These are phyloP conservation scores for Echinosophora koreensis DNA, from an alignment of 306 rosid species.

Conservation along the genomic window DNA sequence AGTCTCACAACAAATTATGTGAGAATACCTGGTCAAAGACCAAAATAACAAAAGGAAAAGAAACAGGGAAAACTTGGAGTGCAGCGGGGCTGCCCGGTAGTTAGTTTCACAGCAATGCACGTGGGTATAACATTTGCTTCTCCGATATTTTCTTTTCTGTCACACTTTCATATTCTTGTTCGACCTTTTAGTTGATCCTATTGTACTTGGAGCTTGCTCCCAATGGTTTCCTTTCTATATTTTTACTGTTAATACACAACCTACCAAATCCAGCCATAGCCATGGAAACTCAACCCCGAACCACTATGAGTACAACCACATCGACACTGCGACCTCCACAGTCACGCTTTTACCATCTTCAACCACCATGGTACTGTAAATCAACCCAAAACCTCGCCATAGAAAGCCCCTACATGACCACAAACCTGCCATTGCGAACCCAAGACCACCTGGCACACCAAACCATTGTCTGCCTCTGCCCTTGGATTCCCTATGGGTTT, in stretches of 20 bases:
- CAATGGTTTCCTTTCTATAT: too few relatives aligned
- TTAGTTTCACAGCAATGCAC: not conserved
- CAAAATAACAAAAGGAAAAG: not conserved
- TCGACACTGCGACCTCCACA: too few relatives aligned
- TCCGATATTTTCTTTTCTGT: not conserved
- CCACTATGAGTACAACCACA: too few relatives aligned
- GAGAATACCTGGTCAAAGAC: not conserved
- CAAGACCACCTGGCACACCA: too few relatives aligned
- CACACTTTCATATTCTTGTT: not conserved
- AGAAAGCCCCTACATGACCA: too few relatives aligned
- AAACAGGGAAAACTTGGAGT: conserved; percentile 24
- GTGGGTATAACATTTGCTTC: not conserved
- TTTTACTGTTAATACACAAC: not conserved
- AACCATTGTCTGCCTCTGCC: too few relatives aligned
- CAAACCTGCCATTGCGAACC: too few relatives aligned
- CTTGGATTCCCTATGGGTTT: too few relatives aligned
- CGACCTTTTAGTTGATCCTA: not conserved
- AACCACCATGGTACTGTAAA: too few relatives aligned
- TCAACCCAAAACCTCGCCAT: too few relatives aligned
- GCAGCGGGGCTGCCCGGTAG: not conserved
- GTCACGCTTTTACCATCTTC: too few relatives aligned
- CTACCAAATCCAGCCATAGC: not conserved
- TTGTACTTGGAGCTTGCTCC: not conserved
- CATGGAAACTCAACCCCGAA: too few relatives aligned
- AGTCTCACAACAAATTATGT: not conserved